Evolutionary conservation across 192 early-diverging fungal genomes (phyloP).

Genomic region (Spizellomyces sp.): DNA sequence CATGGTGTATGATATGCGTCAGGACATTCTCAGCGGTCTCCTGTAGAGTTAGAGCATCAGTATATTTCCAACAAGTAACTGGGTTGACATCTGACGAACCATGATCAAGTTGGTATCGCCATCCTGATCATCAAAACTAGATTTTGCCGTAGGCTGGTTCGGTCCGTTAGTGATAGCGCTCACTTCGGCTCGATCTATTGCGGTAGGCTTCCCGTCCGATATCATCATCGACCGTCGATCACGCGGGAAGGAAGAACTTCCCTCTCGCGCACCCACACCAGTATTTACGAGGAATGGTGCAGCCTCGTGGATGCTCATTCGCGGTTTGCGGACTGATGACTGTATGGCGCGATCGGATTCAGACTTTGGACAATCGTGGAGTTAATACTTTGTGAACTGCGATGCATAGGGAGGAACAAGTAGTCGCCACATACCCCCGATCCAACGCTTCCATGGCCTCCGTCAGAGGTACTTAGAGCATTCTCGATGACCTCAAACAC

Average conservation of each 20-base stretch:
- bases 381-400: neutral
- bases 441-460: constrained; percentile 11
- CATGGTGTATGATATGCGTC: constrained; percentile 71
- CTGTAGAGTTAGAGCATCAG: constrained; percentile 23
- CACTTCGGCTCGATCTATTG: no score
- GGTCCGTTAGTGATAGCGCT: no score
- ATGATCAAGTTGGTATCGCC: no score
- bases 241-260: neutral
- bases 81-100: no score
- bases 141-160: no score
- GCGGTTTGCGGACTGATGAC: constrained; percentile 1
- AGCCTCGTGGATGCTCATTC: constrained; percentile 30
- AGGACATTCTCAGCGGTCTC: constrained; percentile 72
- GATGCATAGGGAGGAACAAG: neutral
- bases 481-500: constrained; percentile 76
- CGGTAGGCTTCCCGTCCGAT: neutral
- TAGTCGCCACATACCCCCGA: neutral
- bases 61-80: no score
- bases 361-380: no score
- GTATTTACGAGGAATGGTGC: constrained; percentile 8
- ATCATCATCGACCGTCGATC: neutral
- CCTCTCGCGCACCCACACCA: neutral
- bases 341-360: no score
- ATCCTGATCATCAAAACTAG: no score
- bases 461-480: constrained; percentile 39